These are phyloP conservation scores for Tricholoma furcatifolium DNA, from an alignment of 768 basidiomycete genomes.

Conservation along the genomic window DNA sequence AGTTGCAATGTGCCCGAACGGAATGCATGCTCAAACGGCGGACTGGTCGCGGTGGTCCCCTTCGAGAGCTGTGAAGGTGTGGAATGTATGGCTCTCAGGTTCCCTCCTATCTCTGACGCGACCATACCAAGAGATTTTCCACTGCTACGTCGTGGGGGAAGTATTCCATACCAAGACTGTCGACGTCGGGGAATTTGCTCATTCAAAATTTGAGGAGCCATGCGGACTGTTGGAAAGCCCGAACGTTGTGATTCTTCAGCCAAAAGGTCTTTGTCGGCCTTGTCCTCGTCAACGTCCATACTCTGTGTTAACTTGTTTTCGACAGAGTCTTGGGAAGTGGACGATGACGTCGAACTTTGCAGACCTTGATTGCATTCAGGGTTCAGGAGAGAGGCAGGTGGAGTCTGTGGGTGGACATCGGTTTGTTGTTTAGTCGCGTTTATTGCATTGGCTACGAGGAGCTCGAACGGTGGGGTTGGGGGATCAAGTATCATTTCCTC, in stretches of 20 bases:
- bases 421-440: conserved; percentile 2
- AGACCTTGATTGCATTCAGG: conserved; percentile 2
- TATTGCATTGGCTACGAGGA: conserved; percentile 15
- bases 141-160: conserved; percentile 13
- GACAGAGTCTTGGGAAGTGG: conserved; percentile 39
- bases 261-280: neutral
- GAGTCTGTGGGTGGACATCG: neutral
- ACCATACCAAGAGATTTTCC: neutral
- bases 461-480: conserved; percentile 18
- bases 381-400: conserved; percentile 5
- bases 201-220: neutral
- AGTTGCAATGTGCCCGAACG: conserved; percentile 28
- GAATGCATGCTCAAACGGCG: conserved; percentile 11
- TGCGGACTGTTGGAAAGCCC: neutral
- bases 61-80: conserved; percentile 3
- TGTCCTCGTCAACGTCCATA: conserved; percentile 18
- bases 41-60: neutral
- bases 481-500: conserved; percentile 10
- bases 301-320: conserved; percentile 50
- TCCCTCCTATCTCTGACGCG: neutral
- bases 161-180: conserved; percentile 35
- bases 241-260: neutral
- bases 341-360: conserved; percentile 26
- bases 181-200: conserved; percentile 6
- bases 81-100: neutral